Percentiles rank a stretch among this genome's conserved stretches.
phyloP scores from a whole-genome alignment of 1,139 yeast genomes.

The Magnusiomyces clavatus region DNA sequence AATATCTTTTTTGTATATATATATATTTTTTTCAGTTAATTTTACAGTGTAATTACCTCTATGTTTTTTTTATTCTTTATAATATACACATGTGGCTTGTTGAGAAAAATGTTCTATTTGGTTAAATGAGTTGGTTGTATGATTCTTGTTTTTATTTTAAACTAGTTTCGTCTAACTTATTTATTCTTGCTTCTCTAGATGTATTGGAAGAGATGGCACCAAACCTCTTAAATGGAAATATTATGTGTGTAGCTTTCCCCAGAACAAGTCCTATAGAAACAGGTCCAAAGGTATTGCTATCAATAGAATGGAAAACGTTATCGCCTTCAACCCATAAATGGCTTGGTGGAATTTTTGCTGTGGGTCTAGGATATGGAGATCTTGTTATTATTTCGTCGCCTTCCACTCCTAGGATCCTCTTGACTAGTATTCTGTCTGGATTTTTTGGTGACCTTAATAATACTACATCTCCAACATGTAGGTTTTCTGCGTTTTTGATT shows the following conservation, averaged over 20 bases:
- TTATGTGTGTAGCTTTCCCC: constrained; percentile 58
- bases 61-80: background rate
- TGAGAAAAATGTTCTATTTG: background rate
- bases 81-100: background rate
- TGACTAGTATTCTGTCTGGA: constrained; percentile 66
- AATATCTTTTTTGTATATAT: no score
- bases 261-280: constrained; percentile 68
- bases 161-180: constrained; percentile 6
- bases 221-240: constrained; percentile 61
- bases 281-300: constrained; percentile 81
- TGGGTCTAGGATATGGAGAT: constrained; percentile 55
- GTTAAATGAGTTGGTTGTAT: no score
- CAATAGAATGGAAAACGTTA: constrained; percentile 66
- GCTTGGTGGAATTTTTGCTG: constrained; percentile 59
- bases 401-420: constrained; percentile 66
- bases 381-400: constrained; percentile 62
- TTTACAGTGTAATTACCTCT: no score
- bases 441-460: constrained; percentile 71
- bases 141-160: background rate
- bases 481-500: constrained; percentile 39
- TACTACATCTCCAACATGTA: constrained; percentile 63
- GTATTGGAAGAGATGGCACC: constrained; percentile 26
- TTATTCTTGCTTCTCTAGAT: constrained; percentile 28
- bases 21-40: no score
- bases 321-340: constrained; percentile 97